phyloP scores from a whole-genome alignment of 1,139 yeast genomes.

The Hyphopichia khmerensis region DNA sequence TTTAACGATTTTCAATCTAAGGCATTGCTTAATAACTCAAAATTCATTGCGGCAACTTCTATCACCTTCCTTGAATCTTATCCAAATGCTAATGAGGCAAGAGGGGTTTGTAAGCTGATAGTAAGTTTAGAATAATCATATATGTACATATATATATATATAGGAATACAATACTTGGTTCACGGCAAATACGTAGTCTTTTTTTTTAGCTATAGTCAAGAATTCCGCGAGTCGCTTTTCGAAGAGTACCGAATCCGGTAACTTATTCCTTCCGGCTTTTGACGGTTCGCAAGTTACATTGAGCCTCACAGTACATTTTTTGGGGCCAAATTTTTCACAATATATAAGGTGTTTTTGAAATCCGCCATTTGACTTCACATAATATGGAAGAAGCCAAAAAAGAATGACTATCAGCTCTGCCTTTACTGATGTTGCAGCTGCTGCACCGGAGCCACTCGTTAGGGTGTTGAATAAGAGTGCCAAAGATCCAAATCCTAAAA shows the following conservation, averaged over 20 bases:
- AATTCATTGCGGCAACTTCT: slow-evolving; percentile 33
- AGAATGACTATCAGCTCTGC: not conserved
- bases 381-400: slow-evolving; percentile 13
- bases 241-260: too few relatives aligned
- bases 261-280: too few relatives aligned
- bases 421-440: not conserved
- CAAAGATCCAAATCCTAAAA: slow-evolving; percentile 27
- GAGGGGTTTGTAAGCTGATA: not conserved
- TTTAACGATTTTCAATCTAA: slow-evolving; percentile 3
- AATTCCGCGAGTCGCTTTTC: too few relatives aligned
- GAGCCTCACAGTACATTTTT: not conserved
- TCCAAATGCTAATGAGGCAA: not conserved
- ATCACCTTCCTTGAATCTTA: slow-evolving; percentile 2
- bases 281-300: not conserved
- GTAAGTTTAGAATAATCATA: not conserved
- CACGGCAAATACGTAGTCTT: not conserved
- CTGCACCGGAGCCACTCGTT: slow-evolving; percentile 32
- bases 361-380: not conserved
- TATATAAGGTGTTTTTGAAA: not conserved
- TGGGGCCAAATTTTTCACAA: not conserved
- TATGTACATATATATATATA: not conserved
- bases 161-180: too few relatives aligned
- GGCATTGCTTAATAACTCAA: slow-evolving; percentile 30
- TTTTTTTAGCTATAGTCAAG: too few relatives aligned
- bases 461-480: slow-evolving; percentile 25